Evolutionary conservation across 768 basidiomycete species (phyloP).

Genomic region (Tricholoma sp.): DNA sequence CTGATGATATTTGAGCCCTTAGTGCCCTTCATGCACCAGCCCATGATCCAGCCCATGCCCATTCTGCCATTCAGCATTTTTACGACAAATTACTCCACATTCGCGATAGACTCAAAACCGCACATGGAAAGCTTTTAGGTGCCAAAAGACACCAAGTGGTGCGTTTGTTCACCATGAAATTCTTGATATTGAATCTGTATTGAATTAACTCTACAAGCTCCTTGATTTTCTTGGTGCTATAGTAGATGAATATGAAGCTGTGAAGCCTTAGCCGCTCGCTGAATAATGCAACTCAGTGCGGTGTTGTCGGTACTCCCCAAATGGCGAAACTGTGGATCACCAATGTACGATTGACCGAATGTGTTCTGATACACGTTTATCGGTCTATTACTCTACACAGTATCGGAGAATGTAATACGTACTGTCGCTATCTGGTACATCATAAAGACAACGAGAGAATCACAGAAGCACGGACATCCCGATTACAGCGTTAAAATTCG

Average conservation of each 20-base stretch:
- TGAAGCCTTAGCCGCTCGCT: background rate
- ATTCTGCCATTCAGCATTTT: slow-evolving; percentile 76
- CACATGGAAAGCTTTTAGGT: slow-evolving; percentile 61
- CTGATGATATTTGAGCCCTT: background rate
- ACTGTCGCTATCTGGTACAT: background rate
- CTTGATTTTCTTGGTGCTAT: slow-evolving; percentile 11
- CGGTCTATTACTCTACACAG: background rate
- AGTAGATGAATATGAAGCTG: slow-evolving; percentile 11
- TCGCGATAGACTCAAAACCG: slow-evolving; percentile 71
- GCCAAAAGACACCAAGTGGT: slow-evolving; percentile 70
- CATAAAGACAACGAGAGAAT: background rate
- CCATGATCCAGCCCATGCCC: slow-evolving; percentile 36
- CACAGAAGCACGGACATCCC: background rate
- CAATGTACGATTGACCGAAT: background rate
- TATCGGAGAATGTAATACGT: background rate
- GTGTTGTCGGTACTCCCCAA: background rate
- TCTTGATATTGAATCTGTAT: background rate
- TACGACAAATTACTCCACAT: slow-evolving; percentile 82
- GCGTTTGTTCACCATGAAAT: slow-evolving; percentile 6
- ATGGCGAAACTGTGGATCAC: background rate
- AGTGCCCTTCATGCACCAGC: slow-evolving; percentile 44
- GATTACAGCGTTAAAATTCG: background rate
- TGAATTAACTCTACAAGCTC: slow-evolving; percentile 4
- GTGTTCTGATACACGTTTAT: too few species aligned
- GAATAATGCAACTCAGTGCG: too few species aligned